These are phyloP conservation scores for Osmozyma mogii DNA, from an alignment of 805 yeast genomes.

Conservation along the genomic window DNA sequence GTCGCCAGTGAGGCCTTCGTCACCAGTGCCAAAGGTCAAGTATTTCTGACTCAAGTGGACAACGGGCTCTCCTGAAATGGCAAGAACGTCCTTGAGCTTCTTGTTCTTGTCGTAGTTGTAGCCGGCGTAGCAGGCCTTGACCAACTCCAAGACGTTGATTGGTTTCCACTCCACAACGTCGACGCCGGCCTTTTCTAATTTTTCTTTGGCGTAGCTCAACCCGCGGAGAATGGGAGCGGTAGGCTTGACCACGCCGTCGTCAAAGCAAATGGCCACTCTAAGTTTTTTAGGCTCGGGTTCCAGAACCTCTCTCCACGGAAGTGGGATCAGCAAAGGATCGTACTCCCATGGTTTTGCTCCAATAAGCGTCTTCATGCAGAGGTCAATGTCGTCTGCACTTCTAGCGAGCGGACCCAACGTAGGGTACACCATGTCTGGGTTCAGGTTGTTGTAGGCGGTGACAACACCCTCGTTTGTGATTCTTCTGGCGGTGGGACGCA, in stretches of 20 bases:
- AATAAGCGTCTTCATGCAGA: constrained; percentile 10
- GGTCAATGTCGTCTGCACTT: constrained; percentile 11
- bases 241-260: constrained; percentile 14
- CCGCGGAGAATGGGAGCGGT: constrained; percentile 13
- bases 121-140: constrained; percentile 10
- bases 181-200: constrained; percentile 9
- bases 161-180: constrained; percentile 12
- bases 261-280: constrained; percentile 10
- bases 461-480: constrained; percentile 6
- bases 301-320: constrained; percentile 10
- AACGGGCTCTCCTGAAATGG: constrained; percentile 10
- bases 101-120: constrained; percentile 12
- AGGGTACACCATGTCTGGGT: constrained; percentile 8
- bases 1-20: constrained; percentile 11
- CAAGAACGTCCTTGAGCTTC: constrained; percentile 8
- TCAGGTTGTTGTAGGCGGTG: constrained; percentile 1
- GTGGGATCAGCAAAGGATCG: constrained; percentile 10
- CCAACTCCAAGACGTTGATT: constrained; percentile 7
- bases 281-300: constrained; percentile 7
- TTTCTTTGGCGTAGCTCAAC: constrained; percentile 8
- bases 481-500: constrained; percentile 11
- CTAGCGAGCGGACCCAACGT: constrained; percentile 13
- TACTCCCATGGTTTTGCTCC: constrained; percentile 10
- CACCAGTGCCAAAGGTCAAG: constrained; percentile 11
- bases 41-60: constrained; percentile 6